phyloP scores from a whole-genome alignment of 345 rosid genomes.

The Hibiscus tridactylites region DNA sequence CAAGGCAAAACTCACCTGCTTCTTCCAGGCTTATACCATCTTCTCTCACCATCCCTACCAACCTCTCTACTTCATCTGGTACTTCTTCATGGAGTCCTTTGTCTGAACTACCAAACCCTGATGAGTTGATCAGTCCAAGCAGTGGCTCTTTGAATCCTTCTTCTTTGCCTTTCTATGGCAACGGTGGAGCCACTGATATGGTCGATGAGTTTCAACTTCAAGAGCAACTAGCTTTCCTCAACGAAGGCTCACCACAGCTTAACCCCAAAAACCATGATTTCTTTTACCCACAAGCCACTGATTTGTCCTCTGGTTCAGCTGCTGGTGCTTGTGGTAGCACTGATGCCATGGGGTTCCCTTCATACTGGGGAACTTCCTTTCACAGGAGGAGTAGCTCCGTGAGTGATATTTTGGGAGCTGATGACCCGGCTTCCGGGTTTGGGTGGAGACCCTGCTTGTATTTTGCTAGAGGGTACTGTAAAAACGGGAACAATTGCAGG shows the following conservation, averaged over 20 bases:
- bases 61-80: constrained; percentile 16
- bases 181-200: constrained; percentile 38
- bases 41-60: constrained; percentile 24
- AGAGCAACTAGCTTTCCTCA: constrained; percentile 57
- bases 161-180: constrained; percentile 45
- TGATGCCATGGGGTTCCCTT: constrained; percentile 25
- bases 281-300: not conserved
- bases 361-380: constrained; percentile 39
- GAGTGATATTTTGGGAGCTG: not conserved
- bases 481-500: not conserved
- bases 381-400: constrained; percentile 20
- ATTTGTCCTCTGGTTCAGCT: too few relatives aligned
- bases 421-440: not conserved
- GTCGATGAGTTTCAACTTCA: constrained; percentile 62
- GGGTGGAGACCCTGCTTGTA: not conserved
- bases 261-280: constrained; percentile 37
- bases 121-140: constrained; percentile 26
- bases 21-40: constrained; percentile 38
- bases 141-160: not conserved
- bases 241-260: constrained; percentile 36
- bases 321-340: constrained; percentile 8
- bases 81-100: constrained; percentile 4
- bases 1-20: constrained; percentile 34
- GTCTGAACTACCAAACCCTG: constrained; percentile 4
- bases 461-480: not conserved